Base-by-base conservation (phyloP, 2,329 filamentous ascomycete species). In the Pseudogymnoascus sp. region DNA sequence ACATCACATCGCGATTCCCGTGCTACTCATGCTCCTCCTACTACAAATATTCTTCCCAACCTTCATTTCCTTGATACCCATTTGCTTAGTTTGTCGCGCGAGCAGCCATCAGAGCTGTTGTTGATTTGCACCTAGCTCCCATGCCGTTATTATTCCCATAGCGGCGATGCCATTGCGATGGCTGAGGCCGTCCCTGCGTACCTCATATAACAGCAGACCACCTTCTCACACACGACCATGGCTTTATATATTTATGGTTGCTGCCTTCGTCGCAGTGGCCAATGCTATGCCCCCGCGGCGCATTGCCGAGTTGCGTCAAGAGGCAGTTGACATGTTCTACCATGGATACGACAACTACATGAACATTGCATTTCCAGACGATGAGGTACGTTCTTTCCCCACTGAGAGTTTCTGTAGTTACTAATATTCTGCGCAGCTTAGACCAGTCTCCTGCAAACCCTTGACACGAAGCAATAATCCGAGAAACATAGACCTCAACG, bases 311-410 rank as follows among this genome's bases (percentile, higher is more conserved):
- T 74, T 88, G 69, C 81, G 85, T 61, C 79, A 78, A 67, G 81
- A 86, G 63, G 86, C 85, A 9, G 83, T 86, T 63, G 82, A 90
- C 69, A 91, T 97, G 83, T 97, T 97, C 79, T 96, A 96, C 75
- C 95, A 99, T 80, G 95, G 95, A 64, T 97, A 88, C 78, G 87
- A 93, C 77, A 96, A 93, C 75, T 99, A 99, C 79, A 95, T 97
- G 87, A 78, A 84, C 67, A 82, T 96, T 75, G 95, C 93, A 63
- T 99, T 97, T 72, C 95, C 95, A 11, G 95, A 97, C 75, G 95
- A 99, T 72, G 95, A 95, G 83, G 85, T 87, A 73, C 60, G 71
- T 49, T 33, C n/a, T 12, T 23, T n/a, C 11, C 37, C n/a, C 11
- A 33, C 14, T 9, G 18, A n/a, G 16, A 18, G 61, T 14, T 38